Conservation (phyloP, 2,329 filamentous ascomycete genomes). For the Pyricularia pennisetigena region DNA sequence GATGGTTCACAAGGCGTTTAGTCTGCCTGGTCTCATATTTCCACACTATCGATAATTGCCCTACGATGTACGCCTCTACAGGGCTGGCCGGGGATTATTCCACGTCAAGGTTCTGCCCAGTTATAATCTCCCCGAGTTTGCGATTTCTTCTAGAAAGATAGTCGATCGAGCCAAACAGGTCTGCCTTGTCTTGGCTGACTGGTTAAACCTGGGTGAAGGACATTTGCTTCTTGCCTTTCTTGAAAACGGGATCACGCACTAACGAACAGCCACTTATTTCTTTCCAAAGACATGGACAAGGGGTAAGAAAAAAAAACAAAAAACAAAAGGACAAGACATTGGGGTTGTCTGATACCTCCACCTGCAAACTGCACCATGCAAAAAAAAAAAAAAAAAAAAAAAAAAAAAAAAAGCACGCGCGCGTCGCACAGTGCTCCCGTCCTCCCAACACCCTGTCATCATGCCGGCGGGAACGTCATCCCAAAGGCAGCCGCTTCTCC, state of each 20-base stretch:
- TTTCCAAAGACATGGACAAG: not conserved
- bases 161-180: not conserved
- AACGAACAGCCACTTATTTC: not conserved
- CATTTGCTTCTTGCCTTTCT: not conserved
- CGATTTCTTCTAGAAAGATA: not conserved
- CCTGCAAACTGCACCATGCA: no score
- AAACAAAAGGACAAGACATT: not conserved
- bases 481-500: not conserved
- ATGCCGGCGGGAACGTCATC: not conserved
- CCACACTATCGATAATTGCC: not conserved
- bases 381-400: not conserved
- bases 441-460: not conserved
- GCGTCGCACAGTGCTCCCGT: not conserved
- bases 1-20: not conserved
- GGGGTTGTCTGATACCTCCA: no score
- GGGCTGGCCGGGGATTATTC: not conserved
- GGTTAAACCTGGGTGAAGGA: not conserved
- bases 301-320: conserved; percentile 6
- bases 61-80: not conserved
- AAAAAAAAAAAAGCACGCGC: not conserved
- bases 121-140: not conserved
- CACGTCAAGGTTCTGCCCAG: not conserved
- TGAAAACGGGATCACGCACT: not conserved
- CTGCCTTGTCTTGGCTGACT: not conserved
- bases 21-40: not conserved